Evolutionary conservation across 805 yeast genomes (phyloP).

Genomic region (Yarrowia bubula): DNA sequence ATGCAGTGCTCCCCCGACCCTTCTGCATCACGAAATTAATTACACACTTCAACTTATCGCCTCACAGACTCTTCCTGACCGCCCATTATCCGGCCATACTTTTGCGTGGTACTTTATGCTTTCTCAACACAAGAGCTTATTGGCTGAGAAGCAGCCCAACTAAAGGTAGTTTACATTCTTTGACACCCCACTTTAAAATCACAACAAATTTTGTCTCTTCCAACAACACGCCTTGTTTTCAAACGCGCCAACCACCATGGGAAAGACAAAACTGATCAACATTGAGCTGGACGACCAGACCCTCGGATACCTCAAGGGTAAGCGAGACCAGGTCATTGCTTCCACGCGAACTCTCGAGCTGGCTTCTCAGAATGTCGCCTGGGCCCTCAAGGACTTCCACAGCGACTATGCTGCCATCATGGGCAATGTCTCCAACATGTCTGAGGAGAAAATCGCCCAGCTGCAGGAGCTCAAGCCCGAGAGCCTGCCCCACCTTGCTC

Average conservation of each 20-base stretch:
- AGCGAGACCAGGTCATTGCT: conserved; percentile 8
- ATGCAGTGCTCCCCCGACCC: too few relatives aligned
- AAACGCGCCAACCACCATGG: conserved; percentile 21
- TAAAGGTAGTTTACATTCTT: conserved; percentile 14
- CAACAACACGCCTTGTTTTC: conserved; percentile 19
- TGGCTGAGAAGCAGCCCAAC: conserved; percentile 8
- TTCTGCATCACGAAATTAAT: too few relatives aligned
- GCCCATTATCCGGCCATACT: background rate
- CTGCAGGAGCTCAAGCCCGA: background rate
- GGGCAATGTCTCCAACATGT: background rate
- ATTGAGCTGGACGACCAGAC: conserved; percentile 16
- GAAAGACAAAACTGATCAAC: background rate
- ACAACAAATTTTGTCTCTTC: conserved; percentile 4
- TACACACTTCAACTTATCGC: too few relatives aligned
- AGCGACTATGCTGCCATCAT: background rate
- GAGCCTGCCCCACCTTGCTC: background rate
- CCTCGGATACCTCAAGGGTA: conserved; percentile 3
- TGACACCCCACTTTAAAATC: background rate
- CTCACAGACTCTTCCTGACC: background rate
- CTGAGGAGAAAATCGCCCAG: background rate
- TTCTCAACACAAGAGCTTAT: background rate
- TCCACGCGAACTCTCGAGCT: conserved; percentile 10
- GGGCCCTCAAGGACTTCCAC: conserved; percentile 9
- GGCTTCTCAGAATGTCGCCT: background rate
- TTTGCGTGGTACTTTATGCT: too few relatives aligned